phyloP scores from a whole-genome alignment of 441 rosid species.

The Syzygium malaccense region DNA sequence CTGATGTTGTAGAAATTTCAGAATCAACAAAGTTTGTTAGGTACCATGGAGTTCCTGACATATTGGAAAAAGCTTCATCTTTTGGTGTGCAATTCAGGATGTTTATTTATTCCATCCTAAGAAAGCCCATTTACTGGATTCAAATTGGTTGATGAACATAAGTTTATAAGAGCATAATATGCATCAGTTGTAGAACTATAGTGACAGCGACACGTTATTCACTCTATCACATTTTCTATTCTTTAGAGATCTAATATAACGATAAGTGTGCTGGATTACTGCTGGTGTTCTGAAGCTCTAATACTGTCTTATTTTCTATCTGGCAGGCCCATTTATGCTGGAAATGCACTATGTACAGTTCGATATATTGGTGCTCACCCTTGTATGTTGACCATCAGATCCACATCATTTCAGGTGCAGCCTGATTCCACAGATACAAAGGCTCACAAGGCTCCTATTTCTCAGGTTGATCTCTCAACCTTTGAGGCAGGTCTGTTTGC shows the following conservation, averaged over 20 bases:
- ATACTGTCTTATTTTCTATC: not conserved
- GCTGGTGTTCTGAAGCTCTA: not conserved
- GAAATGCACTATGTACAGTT: constrained; percentile 86
- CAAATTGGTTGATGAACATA: not conserved
- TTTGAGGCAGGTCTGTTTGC: constrained; percentile 63
- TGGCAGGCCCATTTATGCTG: constrained; percentile 93
- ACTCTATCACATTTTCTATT: not conserved
- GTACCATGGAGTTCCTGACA: constrained; percentile 17
- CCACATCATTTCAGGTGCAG: constrained; percentile 63
- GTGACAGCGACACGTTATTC: not conserved
- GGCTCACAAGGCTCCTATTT: constrained; percentile 52
- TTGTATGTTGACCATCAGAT: constrained; percentile 71
- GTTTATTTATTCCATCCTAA: not conserved
- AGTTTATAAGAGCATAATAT: not conserved
- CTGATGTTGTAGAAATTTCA: constrained; percentile 69
- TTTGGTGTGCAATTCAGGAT: not conserved
- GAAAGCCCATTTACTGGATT: not conserved
- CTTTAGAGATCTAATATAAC: not conserved
- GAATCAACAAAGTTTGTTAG: constrained; percentile 61
- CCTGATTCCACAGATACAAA: constrained; percentile 21
- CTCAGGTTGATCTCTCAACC: constrained; percentile 86
- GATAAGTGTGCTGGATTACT: not conserved
- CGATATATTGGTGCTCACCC: constrained; percentile 64
- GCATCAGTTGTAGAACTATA: not conserved
- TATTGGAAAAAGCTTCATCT: not conserved